phyloP scores from a whole-genome alignment of 306 rosid genomes.

The Malus domestica region ASM211411v1 NC_041793.1:30065001-30065500 shows the following conservation, averaged over 20 bases:
- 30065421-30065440: slow-evolving; percentile 48
- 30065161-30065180: too few species aligned
- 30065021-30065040: too few species aligned
- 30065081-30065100: too few species aligned
- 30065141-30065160: too few species aligned
- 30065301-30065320: slow-evolving; percentile 45
- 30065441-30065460: slow-evolving; percentile 43
- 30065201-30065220: too few species aligned
- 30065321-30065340: slow-evolving; percentile 30
- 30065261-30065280: slow-evolving; percentile 36
- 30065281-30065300: slow-evolving; percentile 30
- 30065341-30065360: slow-evolving; percentile 38
- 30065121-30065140: too few species aligned
- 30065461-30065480: slow-evolving; percentile 22
- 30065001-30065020: too few species aligned
- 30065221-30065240: slow-evolving; percentile 32
- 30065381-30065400: slow-evolving; percentile 51
- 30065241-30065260: slow-evolving; percentile 40
- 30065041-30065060: too few species aligned
- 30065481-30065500: slow-evolving; percentile 46
- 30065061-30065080: too few species aligned
- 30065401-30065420: slow-evolving; percentile 45
- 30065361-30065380: slow-evolving; percentile 28
- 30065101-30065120: too few species aligned
- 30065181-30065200: too few species aligned